phyloP scores from a whole-genome alignment of 345 rosid genomes.

The Orychophragmus violaceus region DNA sequence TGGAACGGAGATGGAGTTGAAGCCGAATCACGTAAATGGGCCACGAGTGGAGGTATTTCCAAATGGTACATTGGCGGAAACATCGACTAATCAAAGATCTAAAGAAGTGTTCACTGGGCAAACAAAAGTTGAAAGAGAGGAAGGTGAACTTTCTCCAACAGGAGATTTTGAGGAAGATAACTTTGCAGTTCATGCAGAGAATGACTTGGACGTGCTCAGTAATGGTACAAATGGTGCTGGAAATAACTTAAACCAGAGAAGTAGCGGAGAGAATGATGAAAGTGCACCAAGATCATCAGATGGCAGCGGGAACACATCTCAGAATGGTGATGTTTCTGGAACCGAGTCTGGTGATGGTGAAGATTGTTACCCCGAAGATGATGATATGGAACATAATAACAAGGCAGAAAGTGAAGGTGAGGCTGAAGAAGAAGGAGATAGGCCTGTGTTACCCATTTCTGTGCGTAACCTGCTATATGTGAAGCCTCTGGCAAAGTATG shows the following conservation, averaged over 20 bases:
- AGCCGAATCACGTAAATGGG: constrained; percentile 44
- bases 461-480: constrained; percentile 55
- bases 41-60: constrained; percentile 59
- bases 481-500: constrained; percentile 90
- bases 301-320: constrained; percentile 78
- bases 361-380: constrained; percentile 70
- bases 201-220: constrained; percentile 44
- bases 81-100: constrained; percentile 41
- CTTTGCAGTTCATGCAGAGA: constrained; percentile 65
- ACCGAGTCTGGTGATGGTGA: constrained; percentile 83
- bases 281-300: constrained; percentile 83
- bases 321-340: constrained; percentile 83
- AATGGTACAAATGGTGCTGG: constrained; percentile 49
- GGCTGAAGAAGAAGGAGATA: constrained; percentile 74
- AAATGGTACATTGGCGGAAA: constrained; percentile 50
- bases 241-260: constrained; percentile 44
- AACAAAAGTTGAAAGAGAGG: constrained; percentile 83
- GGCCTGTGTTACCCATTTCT: constrained; percentile 50
- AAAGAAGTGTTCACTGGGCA: constrained; percentile 42
- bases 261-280: constrained; percentile 64
- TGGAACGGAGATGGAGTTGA: constrained; percentile 46
- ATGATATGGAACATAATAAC: constrained; percentile 59
- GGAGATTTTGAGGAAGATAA: constrained; percentile 89
- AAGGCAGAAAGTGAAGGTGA: constrained; percentile 95
- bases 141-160: constrained; percentile 93